A percentile compares a stretch with the other conserved stretches of the same genome.
Evolutionary conservation across 2,329 filamentous ascomycete species (phyloP).

Genomic region (Paraconiothyrium sp.): DNA sequence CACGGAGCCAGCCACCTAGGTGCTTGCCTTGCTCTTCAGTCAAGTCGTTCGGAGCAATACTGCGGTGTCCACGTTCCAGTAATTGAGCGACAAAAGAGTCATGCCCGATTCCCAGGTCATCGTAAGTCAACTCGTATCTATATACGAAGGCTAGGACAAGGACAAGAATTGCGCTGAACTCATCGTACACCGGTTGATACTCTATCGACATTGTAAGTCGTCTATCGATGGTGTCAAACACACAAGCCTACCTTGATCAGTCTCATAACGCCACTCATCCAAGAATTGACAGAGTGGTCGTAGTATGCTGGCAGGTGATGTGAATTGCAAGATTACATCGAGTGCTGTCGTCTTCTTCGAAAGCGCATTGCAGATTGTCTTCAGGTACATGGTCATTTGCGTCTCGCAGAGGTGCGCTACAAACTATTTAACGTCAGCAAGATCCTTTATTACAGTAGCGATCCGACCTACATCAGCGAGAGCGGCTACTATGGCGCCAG

Average conservation of each 20-base stretch:
- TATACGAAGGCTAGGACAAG: slow-evolving; percentile 78
- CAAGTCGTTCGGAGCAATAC: slow-evolving; percentile 67
- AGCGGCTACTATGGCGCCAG: slow-evolving; percentile 83
- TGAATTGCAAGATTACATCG: slow-evolving; percentile 80
- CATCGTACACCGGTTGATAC: slow-evolving; percentile 86
- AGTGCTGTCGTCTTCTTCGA: slow-evolving; percentile 75
- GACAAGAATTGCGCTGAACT: slow-evolving; percentile 80
- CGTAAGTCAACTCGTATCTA: slow-evolving; percentile 72
- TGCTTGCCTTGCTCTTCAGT: slow-evolving; percentile 72
- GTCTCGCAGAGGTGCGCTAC: slow-evolving; percentile 74
- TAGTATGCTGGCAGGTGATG: slow-evolving; percentile 73
- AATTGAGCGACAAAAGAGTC: slow-evolving; percentile 77
- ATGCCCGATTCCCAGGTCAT: slow-evolving; percentile 70
- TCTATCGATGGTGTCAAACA: background rate
- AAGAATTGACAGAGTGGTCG: slow-evolving; percentile 78
- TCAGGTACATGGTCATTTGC: slow-evolving; percentile 83
- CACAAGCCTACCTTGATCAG: slow-evolving; percentile 69
- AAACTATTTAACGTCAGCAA: slow-evolving; percentile 57
- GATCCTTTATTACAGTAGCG: background rate
- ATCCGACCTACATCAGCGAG: slow-evolving; percentile 52
- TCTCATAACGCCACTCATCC: slow-evolving; percentile 82
- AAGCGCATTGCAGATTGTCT: slow-evolving; percentile 76
- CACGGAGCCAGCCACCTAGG: slow-evolving; percentile 78
- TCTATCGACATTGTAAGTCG: slow-evolving; percentile 62
- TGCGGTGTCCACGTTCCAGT: slow-evolving; percentile 67